Conservation (phyloP, 1,139 yeast genomes). For the Lodderomyces beijingensis region DNA sequence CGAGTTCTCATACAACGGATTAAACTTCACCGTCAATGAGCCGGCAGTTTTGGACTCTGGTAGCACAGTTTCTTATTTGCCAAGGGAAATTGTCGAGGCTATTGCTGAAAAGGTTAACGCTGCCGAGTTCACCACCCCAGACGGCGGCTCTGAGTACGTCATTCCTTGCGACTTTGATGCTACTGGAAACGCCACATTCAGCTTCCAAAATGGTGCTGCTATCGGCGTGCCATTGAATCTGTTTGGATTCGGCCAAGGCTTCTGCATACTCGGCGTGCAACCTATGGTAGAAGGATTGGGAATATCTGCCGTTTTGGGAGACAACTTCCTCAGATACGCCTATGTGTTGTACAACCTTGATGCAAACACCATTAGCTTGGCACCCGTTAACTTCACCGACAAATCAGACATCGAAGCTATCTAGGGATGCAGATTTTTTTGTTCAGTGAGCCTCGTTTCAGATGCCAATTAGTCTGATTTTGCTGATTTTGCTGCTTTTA, state of each 20-base stretch:
- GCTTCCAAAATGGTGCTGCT: conserved; percentile 25
- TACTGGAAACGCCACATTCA: conserved; percentile 14
- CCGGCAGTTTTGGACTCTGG: conserved; percentile 20
- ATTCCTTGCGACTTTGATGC: conserved; percentile 7
- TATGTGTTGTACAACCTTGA: conserved; percentile 27
- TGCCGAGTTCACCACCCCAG: conserved; percentile 4
- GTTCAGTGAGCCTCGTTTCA: too few relatives aligned
- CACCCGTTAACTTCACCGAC: conserved; percentile 21
- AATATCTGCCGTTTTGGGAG: conserved; percentile 24
- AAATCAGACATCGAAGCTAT: conserved; percentile 9
- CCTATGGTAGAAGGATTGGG: neutral
- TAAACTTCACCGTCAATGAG: neutral
- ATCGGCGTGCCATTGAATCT: conserved; percentile 27
- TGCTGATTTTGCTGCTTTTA: too few relatives aligned
- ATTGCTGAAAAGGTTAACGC: conserved; percentile 16
- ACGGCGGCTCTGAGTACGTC: conserved; percentile 4
- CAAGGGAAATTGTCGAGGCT: conserved; percentile 13
- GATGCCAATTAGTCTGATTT: too few relatives aligned
- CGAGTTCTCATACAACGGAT: conserved; percentile 4
- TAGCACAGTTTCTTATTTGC: conserved; percentile 26
- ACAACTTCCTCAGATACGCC: conserved; percentile 27
- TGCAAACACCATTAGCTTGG: conserved; percentile 21
- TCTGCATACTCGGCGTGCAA: conserved; percentile 8
- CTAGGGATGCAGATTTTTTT: too few relatives aligned
- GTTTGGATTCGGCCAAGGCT: conserved; percentile 4